phyloP scores from a whole-genome alignment of 2,329 filamentous ascomycete species.

The Sclerotinia glacialis region DNA sequence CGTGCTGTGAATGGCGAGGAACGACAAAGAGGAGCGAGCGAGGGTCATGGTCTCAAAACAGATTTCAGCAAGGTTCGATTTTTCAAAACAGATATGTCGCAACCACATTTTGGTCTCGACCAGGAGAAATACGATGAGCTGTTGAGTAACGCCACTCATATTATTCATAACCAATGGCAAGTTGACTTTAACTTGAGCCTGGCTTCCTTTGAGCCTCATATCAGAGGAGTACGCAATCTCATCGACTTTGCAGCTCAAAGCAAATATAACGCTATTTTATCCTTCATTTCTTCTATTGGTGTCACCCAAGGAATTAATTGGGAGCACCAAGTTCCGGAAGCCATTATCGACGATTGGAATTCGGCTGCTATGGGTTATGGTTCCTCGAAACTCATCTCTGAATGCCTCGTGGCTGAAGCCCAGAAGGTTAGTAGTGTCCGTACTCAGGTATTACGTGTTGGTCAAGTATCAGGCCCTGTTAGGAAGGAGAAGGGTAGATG shows the following conservation, averaged over 20 bases:
- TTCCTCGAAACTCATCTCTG: constrained; percentile 34
- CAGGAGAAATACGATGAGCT: constrained; percentile 24
- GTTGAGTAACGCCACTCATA: constrained; percentile 27
- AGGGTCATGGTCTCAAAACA: constrained; percentile 42
- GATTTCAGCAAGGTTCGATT: constrained; percentile 47
- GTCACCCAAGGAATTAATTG: constrained; percentile 22
- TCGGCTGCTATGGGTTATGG: constrained; percentile 38
- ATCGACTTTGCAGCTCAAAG: constrained; percentile 32
- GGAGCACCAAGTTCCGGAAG: constrained; percentile 41
- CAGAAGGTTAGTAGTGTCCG: constrained; percentile 43
- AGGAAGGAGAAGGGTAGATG: constrained; percentile 46
- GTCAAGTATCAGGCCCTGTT: constrained; percentile 47
- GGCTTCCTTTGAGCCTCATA: constrained; percentile 41
- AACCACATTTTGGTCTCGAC: constrained; percentile 48
- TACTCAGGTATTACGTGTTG: constrained; percentile 45
- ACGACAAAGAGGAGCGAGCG: constrained; percentile 29
- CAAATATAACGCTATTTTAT: constrained; percentile 31
- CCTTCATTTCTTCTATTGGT: constrained; percentile 33
- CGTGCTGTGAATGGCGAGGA: constrained; percentile 35
- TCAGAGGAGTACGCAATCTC: constrained; percentile 43
- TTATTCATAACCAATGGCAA: constrained; percentile 39
- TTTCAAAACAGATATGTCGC: constrained; percentile 48
- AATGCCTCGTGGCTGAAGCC: constrained; percentile 44
- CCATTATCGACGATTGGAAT: constrained; percentile 37
- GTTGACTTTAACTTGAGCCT: constrained; percentile 43